Conservation (phyloP, 805 yeast genomes). For the Saccharomycodes ludwigii region DNA sequence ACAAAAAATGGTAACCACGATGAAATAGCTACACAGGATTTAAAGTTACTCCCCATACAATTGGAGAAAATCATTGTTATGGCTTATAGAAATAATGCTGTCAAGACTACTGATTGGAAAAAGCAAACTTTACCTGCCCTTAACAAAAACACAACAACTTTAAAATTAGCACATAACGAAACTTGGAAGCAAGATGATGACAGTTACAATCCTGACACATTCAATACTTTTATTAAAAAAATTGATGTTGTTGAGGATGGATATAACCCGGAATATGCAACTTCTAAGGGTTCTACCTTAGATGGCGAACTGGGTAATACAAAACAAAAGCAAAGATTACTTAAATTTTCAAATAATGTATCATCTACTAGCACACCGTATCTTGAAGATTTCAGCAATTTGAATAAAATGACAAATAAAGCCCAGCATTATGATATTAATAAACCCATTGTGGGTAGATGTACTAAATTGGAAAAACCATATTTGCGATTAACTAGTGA, state of each 20-base stretch:
- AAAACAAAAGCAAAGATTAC: not conserved
- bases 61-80: not conserved
- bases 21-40: not conserved
- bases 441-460: constrained; percentile 46
- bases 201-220: not conserved
- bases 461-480: constrained; percentile 56
- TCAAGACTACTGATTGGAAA: not conserved
- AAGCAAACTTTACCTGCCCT: not conserved
- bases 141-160: not conserved
- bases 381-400: constrained; percentile 15
- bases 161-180: not conserved
- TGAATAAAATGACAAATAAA: constrained; percentile 20
- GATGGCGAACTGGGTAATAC: too few relatives aligned
- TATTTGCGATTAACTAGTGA: constrained; percentile 82
- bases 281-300: too few relatives aligned
- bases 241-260: not conserved
- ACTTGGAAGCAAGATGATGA: not conserved
- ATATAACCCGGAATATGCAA: too few relatives aligned
- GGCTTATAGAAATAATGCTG: not conserved
- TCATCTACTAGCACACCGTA: constrained; percentile 6
- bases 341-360: not conserved
- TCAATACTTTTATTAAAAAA: not conserved
- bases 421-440: constrained; percentile 22
- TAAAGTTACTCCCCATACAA: too few relatives aligned
- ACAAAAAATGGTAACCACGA: not conserved